Evolutionary conservation across 306 rosid genomes (phyloP), one percentile per base, ranked within the genome.

Genomic region (Echinosophora koreensis): DNA sequence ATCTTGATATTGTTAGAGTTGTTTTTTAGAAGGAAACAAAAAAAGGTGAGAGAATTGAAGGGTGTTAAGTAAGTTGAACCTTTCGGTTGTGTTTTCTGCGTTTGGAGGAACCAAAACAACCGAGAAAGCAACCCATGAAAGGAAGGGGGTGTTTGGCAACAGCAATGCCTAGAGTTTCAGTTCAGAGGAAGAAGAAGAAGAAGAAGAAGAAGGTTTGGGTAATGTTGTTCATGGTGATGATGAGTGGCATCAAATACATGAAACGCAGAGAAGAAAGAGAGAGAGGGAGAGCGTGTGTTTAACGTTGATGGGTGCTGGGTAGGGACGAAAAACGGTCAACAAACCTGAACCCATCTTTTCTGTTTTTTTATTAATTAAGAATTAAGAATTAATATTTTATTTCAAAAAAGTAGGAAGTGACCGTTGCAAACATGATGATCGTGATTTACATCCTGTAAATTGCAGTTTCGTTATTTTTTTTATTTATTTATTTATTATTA

Each of bases 51-150:
- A 12, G 62, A 52, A 42, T 37, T 28, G 35, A 52, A 49, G 38
- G 34, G 38, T 13, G 67, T 4, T n/a, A 5, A 11, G 34, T 3
- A 54, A 28, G 59, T 57, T 81, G 91, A 72, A 90, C 86, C 62
- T 87, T 84, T 78, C 34, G 80, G 58, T 62, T 80, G 41, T 73
- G 89, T 9, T 73, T 93, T 69, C 80, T 74, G 73, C 81, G 80
- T 17, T 83, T 88, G 80, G 92, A 88, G 78, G 91, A 87, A 87
- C 96, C 90, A 88, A 93, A 91, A 76, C 97, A 93, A 14, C 78
- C 90, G 74, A 88, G 88, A 78, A 91, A 89, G 70, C 98, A 91
- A 86, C 93, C 93, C 97, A 91, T 93, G 35, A 65, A 67, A 14
- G 22, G 49, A 41, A 27, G 34, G 52, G 27, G 35, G 46, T 59